These are phyloP conservation scores for Aegilops umbellulata DNA, from an alignment of 176 grass and related monocot genomes.

Conservation along the genomic window DNA sequence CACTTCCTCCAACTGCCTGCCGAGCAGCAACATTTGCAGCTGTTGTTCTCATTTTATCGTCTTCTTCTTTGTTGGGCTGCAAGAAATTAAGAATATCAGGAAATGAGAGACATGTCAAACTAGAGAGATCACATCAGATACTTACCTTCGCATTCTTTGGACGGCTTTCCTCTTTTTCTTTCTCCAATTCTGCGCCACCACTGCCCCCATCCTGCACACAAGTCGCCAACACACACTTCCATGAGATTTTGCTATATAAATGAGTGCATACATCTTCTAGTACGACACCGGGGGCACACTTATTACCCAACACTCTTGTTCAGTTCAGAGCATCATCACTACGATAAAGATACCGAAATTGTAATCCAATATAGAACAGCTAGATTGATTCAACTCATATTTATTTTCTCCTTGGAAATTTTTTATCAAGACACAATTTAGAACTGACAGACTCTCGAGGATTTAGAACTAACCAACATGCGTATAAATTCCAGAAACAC, in stretches of 20 bases:
- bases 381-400: not conserved
- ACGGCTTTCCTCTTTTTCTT: conserved; percentile 89
- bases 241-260: not conserved
- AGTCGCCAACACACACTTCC: not conserved
- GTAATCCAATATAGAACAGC: not conserved
- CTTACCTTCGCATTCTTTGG: conserved; percentile 82
- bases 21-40: conserved; percentile 92
- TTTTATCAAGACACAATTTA: conserved; percentile 1
- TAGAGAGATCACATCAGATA: not conserved
- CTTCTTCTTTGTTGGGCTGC: conserved; percentile 96
- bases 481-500: not conserved
- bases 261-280: not conserved
- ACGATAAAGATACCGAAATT: not conserved
- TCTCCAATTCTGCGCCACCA: conserved; percentile 57
- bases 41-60: conserved; percentile 96
- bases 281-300: not conserved
- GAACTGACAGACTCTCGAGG: not conserved
- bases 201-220: conserved; percentile 56
- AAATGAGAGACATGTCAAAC: conserved; percentile 16
- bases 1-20: conserved; percentile 88
- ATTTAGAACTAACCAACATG: conserved; percentile 13
- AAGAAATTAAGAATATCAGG: conserved; percentile 24
- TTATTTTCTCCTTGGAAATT: not conserved
- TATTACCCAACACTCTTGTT: conserved; percentile 12
- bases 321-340: not conserved